A percentile compares a stretch with the other conserved stretches of the same genome.
phyloP scores from a whole-genome alignment of 2,329 filamentous ascomycete species.

The Xylaria sp. region DNA sequence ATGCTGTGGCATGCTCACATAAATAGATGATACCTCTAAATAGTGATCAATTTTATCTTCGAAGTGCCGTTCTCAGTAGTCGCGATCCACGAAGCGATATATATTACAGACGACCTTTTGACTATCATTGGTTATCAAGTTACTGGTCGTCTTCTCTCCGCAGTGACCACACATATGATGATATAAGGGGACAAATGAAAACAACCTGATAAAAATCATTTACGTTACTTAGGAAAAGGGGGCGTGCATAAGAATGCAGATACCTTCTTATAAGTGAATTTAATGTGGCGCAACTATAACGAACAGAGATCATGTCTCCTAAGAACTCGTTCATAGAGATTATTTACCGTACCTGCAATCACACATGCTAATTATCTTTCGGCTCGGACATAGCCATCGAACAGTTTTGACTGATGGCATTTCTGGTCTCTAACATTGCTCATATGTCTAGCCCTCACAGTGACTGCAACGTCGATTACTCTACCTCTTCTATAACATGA shows the following conservation, averaged over 20 bases:
- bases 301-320: not conserved
- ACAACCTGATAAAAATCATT: not conserved
- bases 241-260: not conserved
- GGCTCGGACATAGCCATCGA: too few relatives aligned
- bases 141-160: not conserved
- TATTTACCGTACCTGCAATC: too few relatives aligned
- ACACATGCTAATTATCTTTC: too few relatives aligned
- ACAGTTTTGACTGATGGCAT: too few relatives aligned
- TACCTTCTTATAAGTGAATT: not conserved
- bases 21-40: slow-evolving; percentile 18
- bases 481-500: too few relatives aligned
- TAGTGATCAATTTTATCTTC: not conserved
- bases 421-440: too few relatives aligned
- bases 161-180: not conserved
- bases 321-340: too few relatives aligned
- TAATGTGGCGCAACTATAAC: not conserved
- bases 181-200: not conserved
- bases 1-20: slow-evolving; percentile 4
- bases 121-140: not conserved
- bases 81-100: too few relatives aligned
- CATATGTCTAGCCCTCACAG: too few relatives aligned
- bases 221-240: not conserved
- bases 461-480: too few relatives aligned
- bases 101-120: too few relatives aligned
- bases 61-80: too few relatives aligned